A percentile compares a stretch with the other conserved stretches of the same genome.
phyloP scores from a whole-genome alignment of 768 basidiomycete species.

The Mycena olivaceomarginata region DNA sequence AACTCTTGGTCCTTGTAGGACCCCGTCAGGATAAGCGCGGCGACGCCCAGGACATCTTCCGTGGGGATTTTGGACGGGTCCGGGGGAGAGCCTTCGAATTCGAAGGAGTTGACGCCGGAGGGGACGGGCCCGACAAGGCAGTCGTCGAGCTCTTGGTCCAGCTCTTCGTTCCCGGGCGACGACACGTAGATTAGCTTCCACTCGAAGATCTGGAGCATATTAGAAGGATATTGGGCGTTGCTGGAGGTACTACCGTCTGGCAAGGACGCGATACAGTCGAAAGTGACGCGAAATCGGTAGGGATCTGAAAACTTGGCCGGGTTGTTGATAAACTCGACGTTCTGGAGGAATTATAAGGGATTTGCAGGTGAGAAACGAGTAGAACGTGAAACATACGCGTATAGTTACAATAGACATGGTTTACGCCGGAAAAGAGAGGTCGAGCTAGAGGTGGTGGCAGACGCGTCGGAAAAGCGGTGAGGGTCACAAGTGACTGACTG shows the following conservation, averaged over 20 bases:
- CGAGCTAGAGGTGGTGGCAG: slow-evolving; percentile 1
- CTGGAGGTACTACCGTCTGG: slow-evolving; percentile 79
- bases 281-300: slow-evolving; percentile 96
- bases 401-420: slow-evolving; percentile 41
- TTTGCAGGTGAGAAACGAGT: background rate
- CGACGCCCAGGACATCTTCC: slow-evolving; percentile 96
- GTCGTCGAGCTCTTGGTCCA: slow-evolving; percentile 98
- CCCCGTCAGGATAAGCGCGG: slow-evolving; percentile 97
- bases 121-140: slow-evolving; percentile 99
- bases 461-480: slow-evolving; percentile 22
- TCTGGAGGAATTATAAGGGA: slow-evolving; percentile 62
- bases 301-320: slow-evolving; percentile 93
- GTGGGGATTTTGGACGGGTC: slow-evolving; percentile 89
- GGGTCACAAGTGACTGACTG: slow-evolving; percentile 9
- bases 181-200: slow-evolving; percentile 99
- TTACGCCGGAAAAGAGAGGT: background rate
- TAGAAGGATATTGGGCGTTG: background rate
- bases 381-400: slow-evolving; percentile 18
- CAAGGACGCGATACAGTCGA: slow-evolving; percentile 95
- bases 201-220: slow-evolving; percentile 88
- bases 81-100: slow-evolving; percentile 93
- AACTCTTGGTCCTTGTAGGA: slow-evolving; percentile 98
- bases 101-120: slow-evolving; percentile 97
- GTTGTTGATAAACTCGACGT: slow-evolving; percentile 95
- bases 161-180: slow-evolving; percentile 91